Evolutionary conservation across 495 filamentous ascomycete genomes (phyloP).

Genomic region (Lasiosphaeriaceae sp.): DNA sequence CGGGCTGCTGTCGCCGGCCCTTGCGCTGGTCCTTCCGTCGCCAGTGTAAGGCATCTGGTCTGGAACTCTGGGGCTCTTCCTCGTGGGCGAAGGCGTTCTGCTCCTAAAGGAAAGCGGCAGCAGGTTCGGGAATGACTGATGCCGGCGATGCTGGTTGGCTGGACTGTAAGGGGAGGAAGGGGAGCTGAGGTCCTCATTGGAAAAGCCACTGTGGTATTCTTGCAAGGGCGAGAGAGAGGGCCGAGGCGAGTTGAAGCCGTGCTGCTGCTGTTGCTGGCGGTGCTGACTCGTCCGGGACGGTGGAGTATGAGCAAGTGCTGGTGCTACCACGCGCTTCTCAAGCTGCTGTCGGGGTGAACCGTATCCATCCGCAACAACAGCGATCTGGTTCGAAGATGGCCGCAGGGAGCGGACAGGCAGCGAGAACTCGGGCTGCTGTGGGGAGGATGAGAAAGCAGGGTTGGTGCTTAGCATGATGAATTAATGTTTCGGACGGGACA

Average conservation of each 20-base stretch:
- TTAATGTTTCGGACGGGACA: conserved; percentile 36
- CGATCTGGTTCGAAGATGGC: conserved; percentile 18
- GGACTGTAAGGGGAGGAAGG: conserved; percentile 17
- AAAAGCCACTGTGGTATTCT: conserved; percentile 35
- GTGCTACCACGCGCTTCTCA: conserved; percentile 19
- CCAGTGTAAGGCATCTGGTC: conserved; percentile 45
- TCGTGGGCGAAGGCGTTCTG: conserved; percentile 29
- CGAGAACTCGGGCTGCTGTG: conserved; percentile 15
- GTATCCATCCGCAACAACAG: conserved; percentile 17
- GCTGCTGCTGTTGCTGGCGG: conserved; percentile 5
- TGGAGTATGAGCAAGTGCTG: conserved; percentile 9
- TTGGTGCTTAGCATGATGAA: conserved; percentile 42
- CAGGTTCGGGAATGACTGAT: conserved; percentile 39
- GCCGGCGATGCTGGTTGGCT: conserved; percentile 34
- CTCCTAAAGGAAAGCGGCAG: conserved; percentile 29
- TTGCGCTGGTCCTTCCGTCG: conserved; percentile 23
- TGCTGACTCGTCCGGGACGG: conserved; percentile 9
- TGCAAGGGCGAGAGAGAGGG: conserved; percentile 25
- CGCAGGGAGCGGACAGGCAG: conserved; percentile 10
- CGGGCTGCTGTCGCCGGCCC: conserved; percentile 17
- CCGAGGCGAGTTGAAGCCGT: conserved; percentile 15
- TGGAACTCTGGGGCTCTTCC: conserved; percentile 19
- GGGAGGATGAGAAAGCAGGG: conserved; percentile 19
- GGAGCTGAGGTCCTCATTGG: conserved; percentile 25
- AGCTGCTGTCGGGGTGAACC: conserved; percentile 16